Evolutionary conservation across 352 stramenopile species (phyloP).

Genomic region (Phytophthora hybrid): DNA sequence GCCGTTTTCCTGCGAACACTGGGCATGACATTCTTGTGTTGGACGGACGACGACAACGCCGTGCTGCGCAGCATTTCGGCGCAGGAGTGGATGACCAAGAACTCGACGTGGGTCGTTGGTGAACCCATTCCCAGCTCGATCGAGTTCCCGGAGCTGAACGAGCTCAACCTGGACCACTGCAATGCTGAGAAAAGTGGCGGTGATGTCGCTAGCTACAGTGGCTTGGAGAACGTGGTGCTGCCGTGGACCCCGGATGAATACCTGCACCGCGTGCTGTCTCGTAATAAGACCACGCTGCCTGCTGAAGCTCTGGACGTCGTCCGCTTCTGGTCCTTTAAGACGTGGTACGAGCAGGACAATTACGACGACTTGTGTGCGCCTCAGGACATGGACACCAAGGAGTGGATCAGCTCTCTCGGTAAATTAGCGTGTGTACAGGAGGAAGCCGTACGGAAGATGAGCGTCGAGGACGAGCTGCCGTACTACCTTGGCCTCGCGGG

Average conservation of each 20-base stretch:
- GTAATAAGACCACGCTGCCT: conserved; percentile 71
- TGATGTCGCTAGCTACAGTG: conserved; percentile 20
- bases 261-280: conserved; percentile 68
- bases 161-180: conserved; percentile 69
- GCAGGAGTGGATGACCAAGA: conserved; percentile 73
- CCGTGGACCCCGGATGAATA: conserved; percentile 88
- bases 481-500: conserved; percentile 73
- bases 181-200: conserved; percentile 26
- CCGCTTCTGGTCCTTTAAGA: conserved; percentile 81
- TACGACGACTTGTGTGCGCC: conserved; percentile 59
- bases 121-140: conserved; percentile 64
- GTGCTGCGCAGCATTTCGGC: conserved; percentile 74
- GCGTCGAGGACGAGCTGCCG: conserved; percentile 55
- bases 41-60: conserved; percentile 75
- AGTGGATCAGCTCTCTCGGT: conserved; percentile 66
- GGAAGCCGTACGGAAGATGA: conserved; percentile 44
- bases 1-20: conserved; percentile 76
- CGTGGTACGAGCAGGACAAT: conserved; percentile 67
- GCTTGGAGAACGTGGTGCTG: conserved; percentile 55
- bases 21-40: conserved; percentile 81
- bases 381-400: conserved; percentile 67
- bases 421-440: conserved; percentile 53
- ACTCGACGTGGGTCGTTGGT: conserved; percentile 74
- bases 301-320: conserved; percentile 67
- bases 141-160: conserved; percentile 69